Evolutionary conservation across 345 rosid genomes (phyloP).

Genomic region (Citrus australasica): DNA sequence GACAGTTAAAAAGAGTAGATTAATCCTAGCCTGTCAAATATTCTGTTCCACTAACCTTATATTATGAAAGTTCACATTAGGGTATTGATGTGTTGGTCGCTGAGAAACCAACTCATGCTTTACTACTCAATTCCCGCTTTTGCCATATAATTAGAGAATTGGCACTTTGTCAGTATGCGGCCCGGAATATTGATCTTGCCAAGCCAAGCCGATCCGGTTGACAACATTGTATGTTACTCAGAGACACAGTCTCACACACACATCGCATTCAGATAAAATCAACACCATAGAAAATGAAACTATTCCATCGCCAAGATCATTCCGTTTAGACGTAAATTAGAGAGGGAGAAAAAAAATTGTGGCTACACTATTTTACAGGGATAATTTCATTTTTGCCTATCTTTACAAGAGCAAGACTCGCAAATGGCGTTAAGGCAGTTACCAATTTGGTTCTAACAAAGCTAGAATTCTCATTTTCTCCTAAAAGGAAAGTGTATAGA

Average conservation of each 20-base stretch:
- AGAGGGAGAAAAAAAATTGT: not conserved
- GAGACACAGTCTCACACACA: not conserved
- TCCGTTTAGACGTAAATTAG: not conserved
- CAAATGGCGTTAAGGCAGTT: constrained; percentile 9
- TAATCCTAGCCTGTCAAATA: not conserved
- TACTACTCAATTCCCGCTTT: not conserved
- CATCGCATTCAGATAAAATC: not conserved
- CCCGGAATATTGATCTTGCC: not conserved
- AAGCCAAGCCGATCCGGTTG: not conserved
- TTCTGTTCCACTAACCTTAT: not conserved
- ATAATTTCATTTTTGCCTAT: not conserved
- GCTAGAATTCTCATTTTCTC: constrained; percentile 6
- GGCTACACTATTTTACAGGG: not conserved
- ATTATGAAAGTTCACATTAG: not conserved
- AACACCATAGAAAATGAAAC: not conserved
- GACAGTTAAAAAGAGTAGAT: not conserved
- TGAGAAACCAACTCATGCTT: constrained; percentile 4
- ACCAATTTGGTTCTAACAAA: constrained; percentile 16
- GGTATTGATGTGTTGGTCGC: not conserved
- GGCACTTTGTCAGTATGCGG: not conserved
- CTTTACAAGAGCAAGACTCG: constrained; percentile 12
- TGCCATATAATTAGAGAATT: not conserved
- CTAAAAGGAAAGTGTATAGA: constrained; percentile 12
- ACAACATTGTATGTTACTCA: not conserved
- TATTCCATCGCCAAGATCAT: not conserved